Percentiles rank a stretch among this genome's conserved stretches.
Evolutionary conservation across 768 basidiomycete genomes (phyloP).

Genomic region (Lactifluus echinatus): DNA sequence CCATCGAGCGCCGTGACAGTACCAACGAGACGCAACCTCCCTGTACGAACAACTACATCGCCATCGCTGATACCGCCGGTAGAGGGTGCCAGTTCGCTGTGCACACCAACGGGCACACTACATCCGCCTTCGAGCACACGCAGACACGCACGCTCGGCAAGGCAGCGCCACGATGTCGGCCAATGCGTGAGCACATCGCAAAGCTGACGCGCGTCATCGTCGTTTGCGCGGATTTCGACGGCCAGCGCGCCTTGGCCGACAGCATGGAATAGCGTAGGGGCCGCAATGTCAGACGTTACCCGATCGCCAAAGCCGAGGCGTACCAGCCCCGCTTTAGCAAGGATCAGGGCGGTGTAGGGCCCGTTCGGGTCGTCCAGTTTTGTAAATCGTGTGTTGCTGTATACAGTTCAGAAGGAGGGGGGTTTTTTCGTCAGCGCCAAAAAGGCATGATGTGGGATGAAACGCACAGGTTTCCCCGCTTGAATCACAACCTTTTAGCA

Average conservation of each 20-base stretch:
- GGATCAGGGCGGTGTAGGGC: conserved; percentile 79
- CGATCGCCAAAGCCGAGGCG: conserved; percentile 70
- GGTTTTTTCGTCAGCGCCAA: background rate
- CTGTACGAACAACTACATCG: conserved; percentile 22
- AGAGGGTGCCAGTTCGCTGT: conserved; percentile 37
- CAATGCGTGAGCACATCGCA: conserved; percentile 66
- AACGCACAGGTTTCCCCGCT: conserved; percentile 85
- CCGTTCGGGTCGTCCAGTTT: conserved; percentile 84
- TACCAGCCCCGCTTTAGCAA: conserved; percentile 87
- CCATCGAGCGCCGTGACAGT: conserved; percentile 85
- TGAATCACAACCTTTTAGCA: no score
- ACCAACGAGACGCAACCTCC: conserved; percentile 54
- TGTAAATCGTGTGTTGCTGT: conserved; percentile 77
- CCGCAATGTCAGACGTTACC: conserved; percentile 60
- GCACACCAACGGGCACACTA: conserved; percentile 89
- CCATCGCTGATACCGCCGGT: no score
- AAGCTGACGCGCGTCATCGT: conserved; percentile 49
- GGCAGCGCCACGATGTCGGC: conserved; percentile 65
- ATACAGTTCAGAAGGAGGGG: background rate
- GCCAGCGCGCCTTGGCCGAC: conserved; percentile 93
- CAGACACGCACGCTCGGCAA: conserved; percentile 82
- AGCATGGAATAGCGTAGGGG: conserved; percentile 76
- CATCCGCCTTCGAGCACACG: conserved; percentile 94
- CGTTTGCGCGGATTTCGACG: conserved; percentile 72
- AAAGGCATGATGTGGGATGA: background rate